These are phyloP conservation scores for Metschnikowia drakensbergensis DNA, from an alignment of 805 yeast genomes.

Conservation along the genomic window DNA sequence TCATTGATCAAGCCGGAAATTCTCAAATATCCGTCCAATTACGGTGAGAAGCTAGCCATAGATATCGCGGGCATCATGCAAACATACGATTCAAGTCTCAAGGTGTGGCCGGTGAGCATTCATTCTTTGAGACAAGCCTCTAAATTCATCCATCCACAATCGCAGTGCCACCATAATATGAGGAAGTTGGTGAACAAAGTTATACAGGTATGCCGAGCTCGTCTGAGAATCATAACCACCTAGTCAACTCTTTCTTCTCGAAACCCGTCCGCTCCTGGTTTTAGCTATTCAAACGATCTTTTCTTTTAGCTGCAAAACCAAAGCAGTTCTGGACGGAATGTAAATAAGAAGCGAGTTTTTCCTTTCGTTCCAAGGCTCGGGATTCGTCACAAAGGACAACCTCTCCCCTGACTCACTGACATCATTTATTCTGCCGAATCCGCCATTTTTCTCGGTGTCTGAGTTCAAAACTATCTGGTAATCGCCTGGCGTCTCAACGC, in stretches of 20 bases:
- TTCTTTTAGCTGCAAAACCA: conserved; percentile 36
- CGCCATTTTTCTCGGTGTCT: conserved; percentile 72
- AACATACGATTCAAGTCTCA: conserved; percentile 32
- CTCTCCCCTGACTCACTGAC: conserved; percentile 28
- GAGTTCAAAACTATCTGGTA: conserved; percentile 73
- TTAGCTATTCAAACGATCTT: conserved; percentile 16
- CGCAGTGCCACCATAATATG: conserved; percentile 12
- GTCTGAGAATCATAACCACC: conserved; percentile 13
- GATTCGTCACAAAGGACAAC: conserved; percentile 63
- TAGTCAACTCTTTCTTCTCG: not conserved
- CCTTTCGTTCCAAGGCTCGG: conserved; percentile 77
- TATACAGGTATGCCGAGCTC: conserved; percentile 14
- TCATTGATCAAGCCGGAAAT: conserved; percentile 22
- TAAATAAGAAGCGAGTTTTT: conserved; percentile 71
- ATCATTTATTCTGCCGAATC: conserved; percentile 62
- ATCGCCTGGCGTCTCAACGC: conserved; percentile 77
- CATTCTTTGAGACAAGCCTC: conserved; percentile 30
- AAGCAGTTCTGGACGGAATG: conserved; percentile 67
- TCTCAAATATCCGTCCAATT: conserved; percentile 24
- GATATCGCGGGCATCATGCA: conserved; percentile 38
- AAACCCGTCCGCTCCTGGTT: not conserved
- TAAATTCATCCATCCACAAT: conserved; percentile 8
- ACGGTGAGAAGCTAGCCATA: conserved; percentile 26
- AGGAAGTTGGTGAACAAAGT: conserved; percentile 14
- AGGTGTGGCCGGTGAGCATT: conserved; percentile 34